A percentile compares a stretch with the other conserved stretches of the same genome.
These are phyloP conservation scores for Apiospora pterosperma DNA, from an alignment of 2,329 filamentous ascomycete genomes.

Conservation along the genomic window DNA sequence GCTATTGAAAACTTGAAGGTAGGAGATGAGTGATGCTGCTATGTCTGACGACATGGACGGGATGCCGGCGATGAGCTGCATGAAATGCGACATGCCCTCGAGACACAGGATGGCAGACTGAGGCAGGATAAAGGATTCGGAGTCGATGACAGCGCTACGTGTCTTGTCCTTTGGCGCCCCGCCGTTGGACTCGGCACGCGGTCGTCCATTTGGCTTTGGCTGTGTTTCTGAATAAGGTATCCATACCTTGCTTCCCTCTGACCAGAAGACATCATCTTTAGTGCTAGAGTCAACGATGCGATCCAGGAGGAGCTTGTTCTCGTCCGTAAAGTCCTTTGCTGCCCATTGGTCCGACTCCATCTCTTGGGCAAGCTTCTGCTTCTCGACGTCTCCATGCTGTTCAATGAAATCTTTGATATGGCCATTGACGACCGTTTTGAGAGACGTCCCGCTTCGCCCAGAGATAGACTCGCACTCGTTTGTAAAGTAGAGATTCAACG, in stretches of 20 bases:
- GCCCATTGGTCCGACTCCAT: constrained; percentile 83
- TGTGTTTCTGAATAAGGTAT: constrained; percentile 40
- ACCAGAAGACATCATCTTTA: constrained; percentile 66
- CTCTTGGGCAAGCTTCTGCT: constrained; percentile 68
- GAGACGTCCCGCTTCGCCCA: constrained; percentile 68
- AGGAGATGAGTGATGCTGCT: constrained; percentile 74
- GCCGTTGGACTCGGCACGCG: constrained; percentile 43
- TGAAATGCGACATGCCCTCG: constrained; percentile 75
- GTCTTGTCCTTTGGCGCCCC: constrained; percentile 56
- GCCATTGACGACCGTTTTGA: constrained; percentile 76
- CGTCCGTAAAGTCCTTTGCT: constrained; percentile 69
- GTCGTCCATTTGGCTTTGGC: constrained; percentile 28
- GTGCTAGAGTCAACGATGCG: constrained; percentile 68
- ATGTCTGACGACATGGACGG: constrained; percentile 87
- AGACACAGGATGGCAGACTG: constrained; percentile 80
- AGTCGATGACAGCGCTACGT: constrained; percentile 74
- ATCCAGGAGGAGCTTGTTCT: constrained; percentile 56
- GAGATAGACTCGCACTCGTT: constrained; percentile 86
- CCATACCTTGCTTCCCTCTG: constrained; percentile 57
- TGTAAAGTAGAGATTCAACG: constrained; percentile 76
- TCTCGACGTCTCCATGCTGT: constrained; percentile 66
- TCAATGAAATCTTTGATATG: constrained; percentile 81
- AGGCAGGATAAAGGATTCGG: constrained; percentile 81
- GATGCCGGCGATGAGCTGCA: constrained; percentile 79
- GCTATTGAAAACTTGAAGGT: constrained; percentile 91